Percentiles rank a stretch among this genome's conserved stretches.
These are phyloP conservation scores for Diplosphaera chodatii DNA, from an alignment of 139 green algal genomes.

Conservation along the genomic window DNA sequence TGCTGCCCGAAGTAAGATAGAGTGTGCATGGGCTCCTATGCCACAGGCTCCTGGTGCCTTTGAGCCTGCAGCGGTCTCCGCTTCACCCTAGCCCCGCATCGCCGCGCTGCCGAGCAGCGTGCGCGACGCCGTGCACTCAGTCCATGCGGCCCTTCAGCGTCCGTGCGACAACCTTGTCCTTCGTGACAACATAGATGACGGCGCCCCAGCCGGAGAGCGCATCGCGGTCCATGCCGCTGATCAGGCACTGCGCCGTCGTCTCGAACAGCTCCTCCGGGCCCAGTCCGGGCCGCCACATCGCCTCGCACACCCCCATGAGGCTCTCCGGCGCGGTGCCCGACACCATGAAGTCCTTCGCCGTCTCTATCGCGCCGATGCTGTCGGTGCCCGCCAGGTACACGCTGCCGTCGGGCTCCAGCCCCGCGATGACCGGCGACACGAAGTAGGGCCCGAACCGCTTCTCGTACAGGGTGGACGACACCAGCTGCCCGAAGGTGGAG, in stretches of 20 bases:
- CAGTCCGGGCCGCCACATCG: constrained; percentile 85
- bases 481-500: constrained; percentile 82
- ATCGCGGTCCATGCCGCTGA: constrained; percentile 87
- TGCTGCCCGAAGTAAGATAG: no score
- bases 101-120: no score
- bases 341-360: constrained; percentile 95
- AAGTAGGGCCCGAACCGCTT: constrained; percentile 97
- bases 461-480: constrained; percentile 94
- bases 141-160: constrained; percentile 90
- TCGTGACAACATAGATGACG: constrained; percentile 90
- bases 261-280: constrained; percentile 97
- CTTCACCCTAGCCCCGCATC: no score
- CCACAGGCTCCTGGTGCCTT: no score
- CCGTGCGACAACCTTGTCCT: constrained; percentile 71
- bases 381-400: constrained; percentile 92
- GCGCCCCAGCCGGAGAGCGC: constrained; percentile 93
- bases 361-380: constrained; percentile 90
- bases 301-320: constrained; percentile 95
- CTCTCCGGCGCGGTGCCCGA: constrained; percentile 83
- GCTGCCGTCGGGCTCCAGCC: constrained; percentile 75
- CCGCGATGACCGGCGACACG: constrained; percentile 86
- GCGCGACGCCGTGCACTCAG: constrained; percentile 20
- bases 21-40: no score
- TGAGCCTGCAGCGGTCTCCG: no score
- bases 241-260: constrained; percentile 82